Evolutionary conservation across 2,329 filamentous ascomycete species (phyloP), one percentile per base, ranked within the genome.

Genomic region (Exophiala sp.): DNA sequence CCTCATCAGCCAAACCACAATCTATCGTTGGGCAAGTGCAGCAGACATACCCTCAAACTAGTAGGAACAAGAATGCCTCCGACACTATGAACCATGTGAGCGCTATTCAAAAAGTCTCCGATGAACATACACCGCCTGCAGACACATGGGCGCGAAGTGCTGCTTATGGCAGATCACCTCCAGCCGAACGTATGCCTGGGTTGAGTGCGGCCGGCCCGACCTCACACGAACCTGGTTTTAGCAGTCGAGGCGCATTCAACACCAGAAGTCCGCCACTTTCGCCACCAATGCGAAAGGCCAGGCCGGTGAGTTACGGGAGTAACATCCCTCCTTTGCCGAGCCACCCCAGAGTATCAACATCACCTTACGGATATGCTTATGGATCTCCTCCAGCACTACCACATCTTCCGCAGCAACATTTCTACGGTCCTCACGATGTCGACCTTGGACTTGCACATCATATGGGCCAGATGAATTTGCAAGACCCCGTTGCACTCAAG

Each of bases 351-450:
- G 47, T 57, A 6, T 62, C 60, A 48, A 64, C 52, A 50, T 65
- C 56, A 38, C 63, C 66, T 69, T 62, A 71, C 66, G 62, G 65
- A 75, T 65, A 66, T 74, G 73, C 59, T 65, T 77, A 52, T 69
- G 79, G 65, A 72, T 76, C 24, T 81, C 80, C 42, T 47, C 83
- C 83, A n/a, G 52, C 55, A 5, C 86, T 87, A 2, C 87, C 88
- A 3, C 88, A 91, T 66, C 82, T 89, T 55, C 80, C 85, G 1
- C 88, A 91, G 68, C 72, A 87, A 14, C 88, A 91, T 71, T 92
- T 88, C 69, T 91, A 90, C 67, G 81, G 85, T 41, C 79, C 84
- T 0, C 87, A 88, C 1, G 86, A 91, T 60, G 77, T 91, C 32
- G 87, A 92, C 62, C 75, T 83, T 38, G 74, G 76, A 5, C 65